Evolutionary conservation across 192 early-diverging fungal genomes (phyloP), one percentile per base, ranked within the genome.

Genomic region (Bifiguratus adelaidae): DNA sequence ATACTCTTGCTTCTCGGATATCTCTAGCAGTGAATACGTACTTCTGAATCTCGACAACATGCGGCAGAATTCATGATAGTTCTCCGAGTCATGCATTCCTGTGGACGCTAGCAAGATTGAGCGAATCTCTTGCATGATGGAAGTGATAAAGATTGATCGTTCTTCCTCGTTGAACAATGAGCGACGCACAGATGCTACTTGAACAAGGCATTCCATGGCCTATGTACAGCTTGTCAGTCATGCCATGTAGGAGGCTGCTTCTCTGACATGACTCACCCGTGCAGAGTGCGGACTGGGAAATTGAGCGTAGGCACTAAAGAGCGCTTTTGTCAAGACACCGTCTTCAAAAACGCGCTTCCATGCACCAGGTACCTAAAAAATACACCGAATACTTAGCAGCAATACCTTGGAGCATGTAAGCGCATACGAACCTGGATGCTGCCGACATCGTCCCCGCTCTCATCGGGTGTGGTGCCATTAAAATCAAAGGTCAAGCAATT

Each of bases 1-100:
- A 65, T 83, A 91, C 24, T 72, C 70, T 3, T 73, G 62, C 35
- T 69, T 71, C 23, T 91, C 86, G 22, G 78, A 70, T n/a, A 95
- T 76, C 50, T 92, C 90, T 23, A 66, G 59, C 42, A 89, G 52
- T 41, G 89, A 85, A 56, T 91, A 83, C 15, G 87, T 82, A 34
- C 80, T 71, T 63, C 85, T 80, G 53, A 93, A 83, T 24, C 89
- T 72, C 21, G 82, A 77, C 32, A 95, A 69, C 56, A 91, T 63
- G 13, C 89, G 73, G 49, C 88, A 85, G 50, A 92, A 76, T 43
- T 92, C 88, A 45, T 92, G 87, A 62, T 85, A 89, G 61, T 85
- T 91, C 21, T 80, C 74, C 8, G 77, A 69, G 33, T 92, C 82
- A 21, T 78, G 67, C 28, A 92, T 60, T 7, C 84, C 79, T 18